A percentile compares a stretch with the other conserved stretches of the same genome.
Evolutionary conservation across 2,329 filamentous ascomycete species (phyloP).

Genomic region (Penicillium sclerotigenum): DNA sequence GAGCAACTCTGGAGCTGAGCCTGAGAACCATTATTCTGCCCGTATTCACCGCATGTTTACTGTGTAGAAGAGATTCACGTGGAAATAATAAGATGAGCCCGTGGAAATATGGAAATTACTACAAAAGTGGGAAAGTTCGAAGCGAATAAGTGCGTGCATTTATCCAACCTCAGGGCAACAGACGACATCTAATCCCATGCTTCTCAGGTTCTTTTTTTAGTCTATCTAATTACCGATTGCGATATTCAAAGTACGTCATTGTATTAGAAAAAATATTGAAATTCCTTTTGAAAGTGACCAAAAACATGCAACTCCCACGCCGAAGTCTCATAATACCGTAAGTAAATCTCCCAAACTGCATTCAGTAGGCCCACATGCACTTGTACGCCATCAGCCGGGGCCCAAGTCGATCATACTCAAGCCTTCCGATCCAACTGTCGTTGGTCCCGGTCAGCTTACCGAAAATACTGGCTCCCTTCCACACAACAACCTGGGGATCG

Average conservation of each 20-base stretch:
- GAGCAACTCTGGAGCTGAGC: not conserved
- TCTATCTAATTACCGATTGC: not conserved
- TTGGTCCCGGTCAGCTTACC: conserved; percentile 81
- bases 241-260: not conserved
- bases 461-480: conserved; percentile 98
- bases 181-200: not conserved
- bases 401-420: conserved; percentile 85
- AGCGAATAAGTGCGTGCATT: not conserved
- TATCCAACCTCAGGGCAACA: not conserved
- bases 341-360: conserved; percentile 6
- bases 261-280: conserved; percentile 2
- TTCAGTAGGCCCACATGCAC: conserved; percentile 60
- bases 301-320: conserved; percentile 19
- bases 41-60: not conserved
- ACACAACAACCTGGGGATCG: conserved; percentile 93
- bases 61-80: not conserved
- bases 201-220: not conserved
- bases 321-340: conserved; percentile 14
- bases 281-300: conserved; percentile 1
- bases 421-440: conserved; percentile 86
- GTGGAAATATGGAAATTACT: not conserved
- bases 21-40: conserved; percentile 27
- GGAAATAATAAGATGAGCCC: not conserved
- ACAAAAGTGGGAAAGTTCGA: not conserved
- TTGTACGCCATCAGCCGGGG: conserved; percentile 81